phyloP scores from a whole-genome alignment of 2,329 filamentous ascomycete species.

The Colletotrichum echinochloae region DNA sequence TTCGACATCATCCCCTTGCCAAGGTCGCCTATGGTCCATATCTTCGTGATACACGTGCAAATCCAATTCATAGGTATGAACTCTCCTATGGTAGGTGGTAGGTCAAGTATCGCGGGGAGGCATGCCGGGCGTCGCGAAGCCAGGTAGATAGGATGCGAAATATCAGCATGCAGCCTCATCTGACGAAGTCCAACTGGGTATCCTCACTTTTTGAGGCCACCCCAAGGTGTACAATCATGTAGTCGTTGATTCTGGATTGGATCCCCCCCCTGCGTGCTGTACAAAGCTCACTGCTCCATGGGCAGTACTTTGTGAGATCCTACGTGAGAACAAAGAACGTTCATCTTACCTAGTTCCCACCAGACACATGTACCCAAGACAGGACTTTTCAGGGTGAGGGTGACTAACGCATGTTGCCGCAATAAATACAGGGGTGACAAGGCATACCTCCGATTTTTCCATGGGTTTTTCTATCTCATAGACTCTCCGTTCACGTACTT shows the following conservation, averaged over 20 bases:
- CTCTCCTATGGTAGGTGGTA: background rate
- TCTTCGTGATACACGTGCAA: background rate
- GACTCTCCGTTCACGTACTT: too few species aligned
- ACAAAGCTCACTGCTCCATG: background rate
- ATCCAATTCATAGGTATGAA: too few species aligned
- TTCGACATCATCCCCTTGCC: background rate
- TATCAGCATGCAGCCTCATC: background rate
- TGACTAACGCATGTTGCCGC: background rate
- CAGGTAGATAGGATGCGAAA: background rate
- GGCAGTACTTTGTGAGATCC: background rate
- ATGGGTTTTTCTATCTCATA: too few species aligned
- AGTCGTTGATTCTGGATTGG: background rate
- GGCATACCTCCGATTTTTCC: too few species aligned
- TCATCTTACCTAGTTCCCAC: background rate
- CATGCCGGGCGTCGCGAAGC: background rate
- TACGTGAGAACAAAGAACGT: background rate
- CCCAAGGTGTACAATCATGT: background rate
- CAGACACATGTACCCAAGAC: background rate
- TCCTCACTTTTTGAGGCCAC: background rate
- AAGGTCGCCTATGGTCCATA: background rate
- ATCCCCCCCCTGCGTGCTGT: background rate
- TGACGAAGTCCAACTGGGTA: background rate
- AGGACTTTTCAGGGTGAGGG: background rate
- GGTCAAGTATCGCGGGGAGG: background rate
- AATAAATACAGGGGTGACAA: background rate